Evolutionary conservation across 352 stramenopile species (phyloP).

Genomic region (Peronospora farinosa): DNA sequence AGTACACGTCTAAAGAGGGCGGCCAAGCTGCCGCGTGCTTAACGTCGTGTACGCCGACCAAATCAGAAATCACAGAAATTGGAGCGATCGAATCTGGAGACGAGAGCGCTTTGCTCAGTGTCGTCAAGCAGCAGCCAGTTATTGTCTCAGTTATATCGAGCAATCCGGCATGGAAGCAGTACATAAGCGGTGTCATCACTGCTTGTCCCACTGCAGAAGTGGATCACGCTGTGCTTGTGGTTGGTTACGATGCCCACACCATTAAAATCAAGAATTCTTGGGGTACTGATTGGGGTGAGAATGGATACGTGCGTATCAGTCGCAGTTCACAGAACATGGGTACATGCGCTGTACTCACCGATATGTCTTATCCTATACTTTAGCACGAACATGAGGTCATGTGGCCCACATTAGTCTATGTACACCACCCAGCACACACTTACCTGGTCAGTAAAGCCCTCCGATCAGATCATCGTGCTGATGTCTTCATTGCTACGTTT

Average conservation of each 20-base stretch:
- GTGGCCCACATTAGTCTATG: background rate
- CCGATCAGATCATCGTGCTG: background rate
- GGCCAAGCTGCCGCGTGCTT: conserved; percentile 29
- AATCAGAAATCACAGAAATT: conserved; percentile 44
- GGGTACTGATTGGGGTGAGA: conserved; percentile 91
- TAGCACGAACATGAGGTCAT: conserved; percentile 7
- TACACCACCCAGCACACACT: background rate
- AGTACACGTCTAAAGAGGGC: conserved; percentile 59
- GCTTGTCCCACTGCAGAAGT: conserved; percentile 71
- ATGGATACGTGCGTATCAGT: conserved; percentile 90
- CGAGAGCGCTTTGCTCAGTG: conserved; percentile 72
- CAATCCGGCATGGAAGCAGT: conserved; percentile 95
- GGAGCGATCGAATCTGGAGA: conserved; percentile 45
- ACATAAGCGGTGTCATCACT: conserved; percentile 88
- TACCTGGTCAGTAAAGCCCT: background rate
- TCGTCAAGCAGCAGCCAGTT: conserved; percentile 91
- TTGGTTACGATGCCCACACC: conserved; percentile 88
- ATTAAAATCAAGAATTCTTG: conserved; percentile 98
- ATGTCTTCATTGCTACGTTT: conserved; percentile 21
- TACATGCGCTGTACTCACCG: conserved; percentile 44
- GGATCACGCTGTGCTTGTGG: conserved; percentile 94
- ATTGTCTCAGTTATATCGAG: conserved; percentile 91
- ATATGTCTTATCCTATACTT: conserved; percentile 49
- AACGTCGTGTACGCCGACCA: conserved; percentile 28
- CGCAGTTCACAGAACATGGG: conserved; percentile 60